A percentile compares a stretch with the other conserved stretches of the same genome.
Evolutionary conservation across 306 rosid species (phyloP).

Genomic region (Mimosa pudica): DNA sequence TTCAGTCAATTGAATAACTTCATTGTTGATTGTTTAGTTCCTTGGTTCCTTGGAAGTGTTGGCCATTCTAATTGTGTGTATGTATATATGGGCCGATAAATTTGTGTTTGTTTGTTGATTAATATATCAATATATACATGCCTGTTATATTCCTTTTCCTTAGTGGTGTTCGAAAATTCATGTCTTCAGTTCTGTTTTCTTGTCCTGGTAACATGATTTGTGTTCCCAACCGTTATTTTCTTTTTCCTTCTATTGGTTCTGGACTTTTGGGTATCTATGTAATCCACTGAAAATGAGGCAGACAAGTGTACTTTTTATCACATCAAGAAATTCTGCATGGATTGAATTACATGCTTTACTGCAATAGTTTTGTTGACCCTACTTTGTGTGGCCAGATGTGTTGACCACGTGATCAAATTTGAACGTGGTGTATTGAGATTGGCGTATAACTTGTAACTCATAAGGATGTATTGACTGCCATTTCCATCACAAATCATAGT

Average conservation of each 20-base stretch:
- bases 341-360: not conserved
- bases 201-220: slow-evolving; percentile 8
- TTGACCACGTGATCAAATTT: not conserved
- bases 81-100: not conserved
- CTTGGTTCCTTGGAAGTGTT: slow-evolving; percentile 14
- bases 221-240: not conserved
- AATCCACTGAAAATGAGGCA: not conserved
- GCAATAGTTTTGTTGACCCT: not conserved
- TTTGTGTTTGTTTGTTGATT: slow-evolving; percentile 23
- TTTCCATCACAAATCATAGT: slow-evolving; percentile 19
- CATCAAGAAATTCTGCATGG: not conserved
- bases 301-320: not conserved
- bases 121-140: slow-evolving; percentile 7
- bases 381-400: not conserved
- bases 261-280: not conserved
- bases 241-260: not conserved
- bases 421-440: not conserved
- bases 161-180: not conserved
- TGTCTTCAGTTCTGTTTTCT: not conserved
- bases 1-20: not conserved
- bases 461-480: slow-evolving; percentile 16
- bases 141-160: slow-evolving; percentile 1
- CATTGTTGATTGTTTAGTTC: not conserved
- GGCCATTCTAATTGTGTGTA: slow-evolving; percentile 1
- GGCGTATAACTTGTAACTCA: slow-evolving; percentile 11